Percentiles rank a stretch among this genome's conserved stretches.
Evolutionary conservation across 257 asterid genomes (phyloP).

Genomic region (Capsicum pubescens): DNA sequence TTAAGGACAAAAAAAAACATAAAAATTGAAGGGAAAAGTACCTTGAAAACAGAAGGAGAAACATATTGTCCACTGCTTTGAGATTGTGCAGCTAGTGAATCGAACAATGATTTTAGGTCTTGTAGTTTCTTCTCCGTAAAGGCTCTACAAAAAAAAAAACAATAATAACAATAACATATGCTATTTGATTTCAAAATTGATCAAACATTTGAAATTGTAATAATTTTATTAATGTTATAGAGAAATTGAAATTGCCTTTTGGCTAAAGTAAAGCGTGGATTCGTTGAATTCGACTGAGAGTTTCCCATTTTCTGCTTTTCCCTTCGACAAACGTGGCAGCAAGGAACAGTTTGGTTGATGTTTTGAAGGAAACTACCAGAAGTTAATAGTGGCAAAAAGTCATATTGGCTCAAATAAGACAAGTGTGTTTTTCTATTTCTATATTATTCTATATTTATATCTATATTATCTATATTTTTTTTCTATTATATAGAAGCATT

Average conservation of each 20-base stretch:
- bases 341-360: not conserved
- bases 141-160: slow-evolving; percentile 55
- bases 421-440: no score
- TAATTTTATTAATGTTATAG: not conserved
- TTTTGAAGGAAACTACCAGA: not conserved
- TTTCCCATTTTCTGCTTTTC: slow-evolving; percentile 61
- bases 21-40: slow-evolving; percentile 21
- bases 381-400: no score
- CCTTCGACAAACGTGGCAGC: not conserved
- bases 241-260: slow-evolving; percentile 51
- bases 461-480: no score
- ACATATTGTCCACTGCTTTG: slow-evolving; percentile 55
- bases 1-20: not conserved
- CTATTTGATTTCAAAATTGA: not conserved
- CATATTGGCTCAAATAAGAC: no score
- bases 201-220: not conserved
- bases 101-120: slow-evolving; percentile 63
- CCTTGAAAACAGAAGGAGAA: slow-evolving; percentile 76
- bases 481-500: no score
- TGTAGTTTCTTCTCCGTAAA: slow-evolving; percentile 68
- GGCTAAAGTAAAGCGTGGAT: slow-evolving; percentile 64
- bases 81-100: slow-evolving; percentile 77
- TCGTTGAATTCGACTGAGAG: slow-evolving; percentile 60
- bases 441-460: no score
- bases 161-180: not conserved